Base-by-base conservation (phyloP, 345 rosid genomes). In the thale cress (Arabidopsis thaliana) region DNA sequence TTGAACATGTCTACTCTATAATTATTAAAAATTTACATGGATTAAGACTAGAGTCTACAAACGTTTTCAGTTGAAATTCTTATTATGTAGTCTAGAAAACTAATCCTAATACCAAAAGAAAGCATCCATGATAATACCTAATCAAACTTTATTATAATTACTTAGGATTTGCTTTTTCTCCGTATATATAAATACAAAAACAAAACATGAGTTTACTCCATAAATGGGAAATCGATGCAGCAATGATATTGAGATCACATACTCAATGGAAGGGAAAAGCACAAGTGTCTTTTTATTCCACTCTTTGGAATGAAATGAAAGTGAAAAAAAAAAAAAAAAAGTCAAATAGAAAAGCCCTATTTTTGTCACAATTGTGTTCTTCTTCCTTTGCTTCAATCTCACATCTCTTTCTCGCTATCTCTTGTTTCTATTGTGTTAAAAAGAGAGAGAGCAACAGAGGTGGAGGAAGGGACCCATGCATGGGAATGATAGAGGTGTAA, bases 401-500 rank as follows among this genome's bases (percentile, higher is more conserved):
- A 79, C 82, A 79, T 68, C 73, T 78, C 55, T 78, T 68, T 64
- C 32, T 69, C 56, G 44, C 60, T 3, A 40, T 41, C 37, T 63
- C 8, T 34, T 62, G 7, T 57, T 30, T n/a, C 14, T 25, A 5
- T 32, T 48, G 71, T 72, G 38, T 48, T 6, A 64, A 49, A 33
- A 24, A 53, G 20, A 60, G 59, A 60, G 59, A 69, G 51, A 60
- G 30, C 30, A 30, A 49, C 5, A 16, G 55, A 44, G 67, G 78
- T 72, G 74, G 81, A 78, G 74, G 65, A 44, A 52, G 81, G 81
- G 81, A 73, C 78, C 81, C 81, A 78, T 59, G 73, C 69, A 60
- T 73, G 77, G 80, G 76, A 76, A 77, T 77, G 55, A 77, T 77
- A 64, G 80, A 77, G 70, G 81, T 72, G 74, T 78, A 78, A 78